Conservation (phyloP, 1,139 yeast species). For the Tardiomyces depauwii region DNA sequence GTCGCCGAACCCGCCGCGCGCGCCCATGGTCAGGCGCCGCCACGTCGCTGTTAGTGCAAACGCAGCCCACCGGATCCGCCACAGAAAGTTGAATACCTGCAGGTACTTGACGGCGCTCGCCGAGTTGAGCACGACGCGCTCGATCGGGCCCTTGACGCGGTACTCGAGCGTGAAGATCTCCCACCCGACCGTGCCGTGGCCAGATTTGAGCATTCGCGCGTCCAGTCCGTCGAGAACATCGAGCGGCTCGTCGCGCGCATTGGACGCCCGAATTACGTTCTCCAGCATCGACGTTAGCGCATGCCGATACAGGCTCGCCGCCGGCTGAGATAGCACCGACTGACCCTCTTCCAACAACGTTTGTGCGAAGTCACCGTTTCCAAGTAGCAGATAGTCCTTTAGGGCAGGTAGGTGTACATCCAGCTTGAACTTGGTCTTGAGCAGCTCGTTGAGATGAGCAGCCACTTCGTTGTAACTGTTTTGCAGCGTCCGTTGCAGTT, state of each 20-base stretch:
- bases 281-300: slow-evolving; percentile 54
- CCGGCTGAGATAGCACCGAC: slow-evolving; percentile 46
- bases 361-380: slow-evolving; percentile 70
- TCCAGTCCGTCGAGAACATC: slow-evolving; percentile 50
- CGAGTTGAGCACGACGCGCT: slow-evolving; percentile 25
- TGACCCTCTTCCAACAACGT: slow-evolving; percentile 48
- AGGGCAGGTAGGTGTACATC: slow-evolving; percentile 48
- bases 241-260: slow-evolving; percentile 37
- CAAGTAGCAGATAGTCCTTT: slow-evolving; percentile 58
- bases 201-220: slow-evolving; percentile 63
- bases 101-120: slow-evolving; percentile 49
- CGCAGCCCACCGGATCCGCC: slow-evolving; percentile 62
- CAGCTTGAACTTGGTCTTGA: slow-evolving; percentile 41
- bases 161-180: slow-evolving; percentile 87
- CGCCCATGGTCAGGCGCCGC: slow-evolving; percentile 26
- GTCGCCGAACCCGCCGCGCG: slow-evolving; percentile 12
- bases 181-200: slow-evolving; percentile 65
- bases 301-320: slow-evolving; percentile 51
- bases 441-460: slow-evolving; percentile 38
- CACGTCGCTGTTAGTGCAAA: slow-evolving; percentile 40
- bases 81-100: slow-evolving; percentile 72
- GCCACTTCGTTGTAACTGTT: slow-evolving; percentile 49
- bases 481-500: slow-evolving; percentile 34
- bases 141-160: slow-evolving; percentile 45
- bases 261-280: slow-evolving; percentile 55